These are phyloP conservation scores for Kitagawia praeruptora DNA, from an alignment of 129 eudicot species.

Conservation along the genomic window DNA sequence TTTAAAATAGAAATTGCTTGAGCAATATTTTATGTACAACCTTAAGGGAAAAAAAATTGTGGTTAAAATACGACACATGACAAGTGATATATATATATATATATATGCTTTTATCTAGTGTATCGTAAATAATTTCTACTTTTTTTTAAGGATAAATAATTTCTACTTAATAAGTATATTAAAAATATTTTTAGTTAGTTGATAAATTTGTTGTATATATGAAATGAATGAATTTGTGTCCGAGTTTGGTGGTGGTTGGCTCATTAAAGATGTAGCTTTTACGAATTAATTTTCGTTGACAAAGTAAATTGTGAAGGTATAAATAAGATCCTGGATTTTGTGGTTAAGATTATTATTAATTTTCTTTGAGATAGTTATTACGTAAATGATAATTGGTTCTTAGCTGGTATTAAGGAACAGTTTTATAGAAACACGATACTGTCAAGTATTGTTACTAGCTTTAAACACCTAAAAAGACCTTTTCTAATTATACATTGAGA, in stretches of 20 bases:
- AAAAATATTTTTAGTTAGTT: too few species aligned
- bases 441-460: neutral
- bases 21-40: too few species aligned
- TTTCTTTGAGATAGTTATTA: neutral
- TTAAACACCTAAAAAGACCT: neutral
- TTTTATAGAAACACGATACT: neutral
- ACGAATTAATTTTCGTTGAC: too few species aligned
- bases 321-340: too few species aligned
- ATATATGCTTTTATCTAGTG: neutral
- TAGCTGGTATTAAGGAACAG: too few species aligned
- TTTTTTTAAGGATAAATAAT: too few species aligned
- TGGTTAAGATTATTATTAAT: too few species aligned
- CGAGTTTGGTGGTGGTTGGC: neutral
- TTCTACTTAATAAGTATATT: neutral
- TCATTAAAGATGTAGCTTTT: neutral
- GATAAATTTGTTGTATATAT: too few species aligned
- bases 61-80: neutral
- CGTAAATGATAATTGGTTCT: too few species aligned
- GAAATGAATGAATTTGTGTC: neutral
- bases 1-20: too few species aligned
- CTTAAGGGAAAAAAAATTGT: neutral
- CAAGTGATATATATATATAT: neutral
- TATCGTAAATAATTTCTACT: too few species aligned
- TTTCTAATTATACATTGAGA: neutral
- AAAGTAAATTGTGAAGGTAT: neutral